Percentiles rank a stretch among this genome's conserved stretches.
Evolutionary conservation across 1,284 basidiomycete species (phyloP).

Genomic region (Erythrobasidium hasegawianum): DNA sequence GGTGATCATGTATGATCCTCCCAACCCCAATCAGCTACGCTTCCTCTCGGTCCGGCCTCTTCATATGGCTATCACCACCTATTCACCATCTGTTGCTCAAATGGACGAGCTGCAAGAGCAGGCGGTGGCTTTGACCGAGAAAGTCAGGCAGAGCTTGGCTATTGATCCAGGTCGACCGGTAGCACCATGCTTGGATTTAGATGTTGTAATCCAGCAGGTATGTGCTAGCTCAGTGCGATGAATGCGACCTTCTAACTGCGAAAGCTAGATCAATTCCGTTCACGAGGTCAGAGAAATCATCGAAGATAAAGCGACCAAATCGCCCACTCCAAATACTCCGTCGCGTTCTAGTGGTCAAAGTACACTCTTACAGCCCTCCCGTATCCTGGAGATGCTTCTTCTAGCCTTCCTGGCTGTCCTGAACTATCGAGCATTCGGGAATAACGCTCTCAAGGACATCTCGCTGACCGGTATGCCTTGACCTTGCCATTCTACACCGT

Average conservation of each 20-base stretch:
- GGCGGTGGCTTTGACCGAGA: not conserved
- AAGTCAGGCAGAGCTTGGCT: not conserved
- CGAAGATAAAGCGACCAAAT: too few species aligned
- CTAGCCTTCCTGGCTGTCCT: not conserved
- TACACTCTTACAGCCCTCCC: too few species aligned
- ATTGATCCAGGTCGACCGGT: not conserved
- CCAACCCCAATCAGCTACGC: constrained; percentile 19
- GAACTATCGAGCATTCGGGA: constrained; percentile 4
- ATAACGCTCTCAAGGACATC: constrained; percentile 22
- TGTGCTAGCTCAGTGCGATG: not conserved
- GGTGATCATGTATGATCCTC: constrained; percentile 11
- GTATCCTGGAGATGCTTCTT: not conserved
- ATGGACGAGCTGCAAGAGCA: not conserved
- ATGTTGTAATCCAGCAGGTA: not conserved
- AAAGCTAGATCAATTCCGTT: too few species aligned
- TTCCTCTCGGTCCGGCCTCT: constrained; percentile 14
- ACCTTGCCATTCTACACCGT: not conserved
- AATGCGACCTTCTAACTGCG: too few species aligned
- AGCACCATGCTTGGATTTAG: not conserved
- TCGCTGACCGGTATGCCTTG: constrained; percentile 17
- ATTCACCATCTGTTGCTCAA: not conserved
- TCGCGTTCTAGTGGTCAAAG: too few species aligned
- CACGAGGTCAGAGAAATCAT: too few species aligned
- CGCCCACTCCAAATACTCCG: too few species aligned
- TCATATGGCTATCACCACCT: constrained; percentile 17